These are phyloP conservation scores for Lyophyllum atratum DNA, from an alignment of 768 basidiomycete species.

Conservation along the genomic window DNA sequence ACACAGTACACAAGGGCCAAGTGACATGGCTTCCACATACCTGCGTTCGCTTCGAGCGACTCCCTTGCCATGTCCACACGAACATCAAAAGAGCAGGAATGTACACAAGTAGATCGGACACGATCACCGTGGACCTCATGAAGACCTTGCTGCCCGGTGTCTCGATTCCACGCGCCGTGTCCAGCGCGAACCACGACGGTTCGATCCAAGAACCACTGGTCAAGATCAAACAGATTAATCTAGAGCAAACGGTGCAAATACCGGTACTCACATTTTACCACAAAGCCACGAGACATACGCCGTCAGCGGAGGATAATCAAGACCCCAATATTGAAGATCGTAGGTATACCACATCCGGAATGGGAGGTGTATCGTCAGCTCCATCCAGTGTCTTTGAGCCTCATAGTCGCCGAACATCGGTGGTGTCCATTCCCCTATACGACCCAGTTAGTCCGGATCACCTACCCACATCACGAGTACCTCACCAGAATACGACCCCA, in stretches of 20 bases:
- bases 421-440: slow-evolving; percentile 63
- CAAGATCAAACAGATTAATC: background rate
- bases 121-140: slow-evolving; percentile 79
- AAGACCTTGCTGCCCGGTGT: slow-evolving; percentile 64
- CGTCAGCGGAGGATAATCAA: slow-evolving; percentile 94
- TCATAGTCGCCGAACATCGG: slow-evolving; percentile 94
- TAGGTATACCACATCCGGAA: slow-evolving; percentile 82
- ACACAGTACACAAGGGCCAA: background rate
- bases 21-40: slow-evolving; percentile 38
- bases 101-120: slow-evolving; percentile 71
- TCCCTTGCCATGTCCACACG: slow-evolving; percentile 62
- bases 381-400: slow-evolving; percentile 96
- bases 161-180: slow-evolving; percentile 73
- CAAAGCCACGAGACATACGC: slow-evolving; percentile 88
- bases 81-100: slow-evolving; percentile 74
- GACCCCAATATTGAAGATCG: slow-evolving; percentile 89
- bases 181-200: slow-evolving; percentile 71
- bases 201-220: slow-evolving; percentile 40
- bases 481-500: slow-evolving; percentile 85
- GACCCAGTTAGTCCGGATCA: background rate
- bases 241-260: background rate
- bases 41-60: slow-evolving; percentile 76
- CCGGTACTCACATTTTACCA: slow-evolving; percentile 63
- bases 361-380: slow-evolving; percentile 79
- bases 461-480: slow-evolving; percentile 1